Evolutionary conservation across 2,329 filamentous ascomycete genomes (phyloP).

Genomic region (Paraphoma chrysanthemicola): DNA sequence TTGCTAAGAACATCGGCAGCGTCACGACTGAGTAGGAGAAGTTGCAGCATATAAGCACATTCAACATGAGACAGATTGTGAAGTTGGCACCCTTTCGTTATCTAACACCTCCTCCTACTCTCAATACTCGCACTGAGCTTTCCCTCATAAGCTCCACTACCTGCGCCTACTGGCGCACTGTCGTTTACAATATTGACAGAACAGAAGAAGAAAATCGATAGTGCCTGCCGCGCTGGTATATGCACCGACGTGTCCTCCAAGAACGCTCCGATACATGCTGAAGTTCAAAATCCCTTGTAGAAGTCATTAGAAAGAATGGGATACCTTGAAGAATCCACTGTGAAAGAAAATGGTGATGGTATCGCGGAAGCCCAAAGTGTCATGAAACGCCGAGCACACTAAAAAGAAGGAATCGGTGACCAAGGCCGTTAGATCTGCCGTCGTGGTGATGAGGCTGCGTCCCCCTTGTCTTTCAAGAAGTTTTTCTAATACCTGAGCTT

Average conservation of each 20-base stretch:
- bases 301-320: background rate
- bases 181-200: background rate
- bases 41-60: too few relatives aligned
- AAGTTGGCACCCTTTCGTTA: too few relatives aligned
- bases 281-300: background rate
- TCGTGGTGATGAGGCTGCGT: background rate
- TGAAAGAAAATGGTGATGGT: background rate
- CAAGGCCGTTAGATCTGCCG: background rate
- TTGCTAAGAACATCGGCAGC: too few relatives aligned
- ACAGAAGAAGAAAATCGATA: background rate
- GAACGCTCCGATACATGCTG: constrained; percentile 1
- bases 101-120: too few relatives aligned
- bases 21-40: too few relatives aligned
- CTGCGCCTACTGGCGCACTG: background rate
- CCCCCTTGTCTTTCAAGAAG: background rate
- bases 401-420: background rate
- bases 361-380: background rate
- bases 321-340: background rate
- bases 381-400: background rate
- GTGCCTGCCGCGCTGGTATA: constrained; percentile 1
- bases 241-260: background rate
- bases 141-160: background rate
- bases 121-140: background rate
- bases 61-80: too few relatives aligned
- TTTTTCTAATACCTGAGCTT: constrained; percentile 53